Percentiles rank a stretch among this genome's conserved stretches.
Conservation (phyloP, 768 basidiomycete species). For the Symmetrospora coprosmae region DNA sequence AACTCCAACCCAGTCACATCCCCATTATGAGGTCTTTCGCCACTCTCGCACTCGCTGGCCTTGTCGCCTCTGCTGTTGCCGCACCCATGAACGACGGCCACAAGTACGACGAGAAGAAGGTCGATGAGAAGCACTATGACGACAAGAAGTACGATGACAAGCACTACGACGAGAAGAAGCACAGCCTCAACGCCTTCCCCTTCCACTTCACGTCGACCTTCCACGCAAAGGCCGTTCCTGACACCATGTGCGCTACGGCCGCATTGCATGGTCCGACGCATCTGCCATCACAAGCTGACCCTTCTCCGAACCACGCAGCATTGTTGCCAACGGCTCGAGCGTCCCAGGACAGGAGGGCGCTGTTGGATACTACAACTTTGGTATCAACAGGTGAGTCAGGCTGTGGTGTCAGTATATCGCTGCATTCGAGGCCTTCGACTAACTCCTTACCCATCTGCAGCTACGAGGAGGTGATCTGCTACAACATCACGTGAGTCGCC, state of each 20-base stretch:
- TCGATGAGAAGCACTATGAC: not conserved
- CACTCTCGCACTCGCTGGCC: constrained; percentile 2
- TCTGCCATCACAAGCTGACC: not conserved
- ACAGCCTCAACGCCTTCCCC: not conserved
- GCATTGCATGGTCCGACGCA: not conserved
- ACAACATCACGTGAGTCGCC: constrained; percentile 17
- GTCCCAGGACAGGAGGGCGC: constrained; percentile 12
- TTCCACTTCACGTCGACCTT: constrained; percentile 13
- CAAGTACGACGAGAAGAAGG: not conserved
- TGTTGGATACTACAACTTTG: constrained; percentile 17
- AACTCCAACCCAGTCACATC: too few species aligned
- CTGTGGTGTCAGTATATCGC: too few species aligned
- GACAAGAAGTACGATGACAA: not conserved
- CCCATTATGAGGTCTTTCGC: constrained; percentile 10
- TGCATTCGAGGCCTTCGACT: too few species aligned
- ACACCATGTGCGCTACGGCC: not conserved
- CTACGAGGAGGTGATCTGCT: constrained; percentile 19
- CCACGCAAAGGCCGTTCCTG: constrained; percentile 7
- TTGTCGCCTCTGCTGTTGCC: constrained; percentile 11
- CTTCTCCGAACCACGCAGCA: not conserved
- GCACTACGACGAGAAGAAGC: constrained; percentile 7
- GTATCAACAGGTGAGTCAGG: too few species aligned
- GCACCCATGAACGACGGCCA: constrained; percentile 3
- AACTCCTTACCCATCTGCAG: too few species aligned
- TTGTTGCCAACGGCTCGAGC: not conserved